These are phyloP conservation scores for Fusarium longipes DNA, from an alignment of 2,329 filamentous ascomycete species.

Conservation along the genomic window DNA sequence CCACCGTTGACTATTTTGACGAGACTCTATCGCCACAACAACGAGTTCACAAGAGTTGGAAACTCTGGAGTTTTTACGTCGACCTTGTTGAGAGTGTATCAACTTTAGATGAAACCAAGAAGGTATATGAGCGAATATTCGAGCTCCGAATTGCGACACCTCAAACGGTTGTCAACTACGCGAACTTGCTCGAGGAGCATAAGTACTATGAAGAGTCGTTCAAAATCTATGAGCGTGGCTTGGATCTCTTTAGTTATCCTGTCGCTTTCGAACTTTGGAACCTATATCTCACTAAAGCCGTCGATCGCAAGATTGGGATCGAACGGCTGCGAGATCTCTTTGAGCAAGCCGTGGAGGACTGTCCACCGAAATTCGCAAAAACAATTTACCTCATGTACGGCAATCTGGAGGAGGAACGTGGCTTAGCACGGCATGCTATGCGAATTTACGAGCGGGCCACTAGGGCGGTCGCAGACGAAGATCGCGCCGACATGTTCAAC, in stretches of 20 bases:
- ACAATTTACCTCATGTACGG: constrained; percentile 98
- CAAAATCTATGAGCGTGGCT: constrained; percentile 94
- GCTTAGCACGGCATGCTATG: constrained; percentile 96
- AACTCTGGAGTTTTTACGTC: constrained; percentile 99
- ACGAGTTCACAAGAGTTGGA: constrained; percentile 98
- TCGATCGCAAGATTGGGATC: constrained; percentile 95
- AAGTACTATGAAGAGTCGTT: constrained; percentile 97
- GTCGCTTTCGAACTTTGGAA: constrained; percentile 99
- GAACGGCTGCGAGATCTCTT: constrained; percentile 94
- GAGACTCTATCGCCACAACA: constrained; percentile 94
- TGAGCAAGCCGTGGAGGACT: constrained; percentile 95
- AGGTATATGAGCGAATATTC: constrained; percentile 97
- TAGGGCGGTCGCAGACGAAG: constrained; percentile 92
- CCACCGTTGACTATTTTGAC: constrained; percentile 99
- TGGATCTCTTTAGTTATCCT: constrained; percentile 98
- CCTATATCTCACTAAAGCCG: constrained; percentile 94
- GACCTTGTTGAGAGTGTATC: constrained; percentile 96
- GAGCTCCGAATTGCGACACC: constrained; percentile 97
- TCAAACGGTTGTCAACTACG: constrained; percentile 98
- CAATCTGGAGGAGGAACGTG: constrained; percentile 93
- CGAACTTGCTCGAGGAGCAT: constrained; percentile 92
- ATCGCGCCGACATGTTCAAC: constrained; percentile 97
- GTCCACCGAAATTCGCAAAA: constrained; percentile 95
- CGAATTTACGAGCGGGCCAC: constrained; percentile 98
- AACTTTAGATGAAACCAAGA: constrained; percentile 89